These are phyloP conservation scores for Rhododendron ferrugineum DNA, from an alignment of 148 eudicot species.

Conservation along the genomic window DNA sequence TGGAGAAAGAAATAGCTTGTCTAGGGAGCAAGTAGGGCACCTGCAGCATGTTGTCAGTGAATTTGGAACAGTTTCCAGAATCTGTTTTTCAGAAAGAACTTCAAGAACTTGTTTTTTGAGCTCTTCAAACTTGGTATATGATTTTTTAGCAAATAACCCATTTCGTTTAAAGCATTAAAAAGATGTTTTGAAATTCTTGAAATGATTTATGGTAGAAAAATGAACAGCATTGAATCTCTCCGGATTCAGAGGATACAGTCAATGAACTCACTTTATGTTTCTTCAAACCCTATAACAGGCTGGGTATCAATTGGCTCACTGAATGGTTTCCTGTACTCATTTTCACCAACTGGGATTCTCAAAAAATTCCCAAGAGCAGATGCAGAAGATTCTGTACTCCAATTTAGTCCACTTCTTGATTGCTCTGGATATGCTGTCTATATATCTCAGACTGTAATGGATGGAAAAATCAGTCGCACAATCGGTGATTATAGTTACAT, in stretches of 20 bases:
- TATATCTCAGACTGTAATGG: slow-evolving; percentile 66
- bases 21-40: not conserved
- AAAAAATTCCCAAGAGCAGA: slow-evolving; percentile 49
- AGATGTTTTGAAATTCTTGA: not conserved
- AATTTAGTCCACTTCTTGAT: slow-evolving; percentile 74
- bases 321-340: slow-evolving; percentile 77
- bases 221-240: not conserved
- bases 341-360: slow-evolving; percentile 64
- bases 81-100: not conserved
- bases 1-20: not conserved
- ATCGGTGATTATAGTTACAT: slow-evolving; percentile 43
- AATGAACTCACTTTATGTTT: not conserved
- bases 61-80: not conserved
- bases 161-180: not conserved
- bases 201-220: not conserved
- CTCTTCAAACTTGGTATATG: not conserved
- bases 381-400: slow-evolving; percentile 44
- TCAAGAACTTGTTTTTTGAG: not conserved
- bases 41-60: not conserved
- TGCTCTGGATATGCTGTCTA: slow-evolving; percentile 90
- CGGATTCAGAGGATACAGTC: not conserved
- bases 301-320: slow-evolving; percentile 91
- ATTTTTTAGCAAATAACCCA: not conserved
- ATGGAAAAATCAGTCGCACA: slow-evolving; percentile 47
- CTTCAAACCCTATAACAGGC: slow-evolving; percentile 32